Evolutionary conservation across 768 basidiomycete species (phyloP).

Genomic region (Podaxis rugospora): DNA sequence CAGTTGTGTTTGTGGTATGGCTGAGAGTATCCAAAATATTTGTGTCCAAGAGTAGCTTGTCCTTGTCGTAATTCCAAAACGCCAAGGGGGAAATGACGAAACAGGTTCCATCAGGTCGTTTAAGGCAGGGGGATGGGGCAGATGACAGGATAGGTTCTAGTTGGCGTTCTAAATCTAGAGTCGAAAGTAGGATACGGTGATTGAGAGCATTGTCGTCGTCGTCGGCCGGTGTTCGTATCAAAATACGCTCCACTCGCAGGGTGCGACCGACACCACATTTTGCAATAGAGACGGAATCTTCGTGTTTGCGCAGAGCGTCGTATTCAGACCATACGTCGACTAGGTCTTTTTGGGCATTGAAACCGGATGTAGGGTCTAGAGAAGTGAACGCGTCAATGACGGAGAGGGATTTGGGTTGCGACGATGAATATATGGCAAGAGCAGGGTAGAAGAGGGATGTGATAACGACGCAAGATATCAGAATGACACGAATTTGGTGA

Average conservation of each 20-base stretch:
- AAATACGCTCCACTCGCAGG: slow-evolving; percentile 71
- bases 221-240: slow-evolving; percentile 52
- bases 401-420: slow-evolving; percentile 59
- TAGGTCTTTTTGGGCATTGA: slow-evolving; percentile 58
- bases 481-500: slow-evolving; percentile 85
- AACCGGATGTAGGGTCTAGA: slow-evolving; percentile 46
- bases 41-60: slow-evolving; percentile 44
- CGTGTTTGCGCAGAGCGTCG: slow-evolving; percentile 55
- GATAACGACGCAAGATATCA: slow-evolving; percentile 84
- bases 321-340: slow-evolving; percentile 70
- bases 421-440: slow-evolving; percentile 75
- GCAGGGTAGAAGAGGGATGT: slow-evolving; percentile 91
- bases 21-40: slow-evolving; percentile 60
- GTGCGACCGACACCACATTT: slow-evolving; percentile 67
- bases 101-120: slow-evolving; percentile 48
- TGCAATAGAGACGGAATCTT: slow-evolving; percentile 68
- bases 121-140: slow-evolving; percentile 48
- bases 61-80: slow-evolving; percentile 69
- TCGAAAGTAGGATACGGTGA: slow-evolving; percentile 56
- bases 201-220: slow-evolving; percentile 50
- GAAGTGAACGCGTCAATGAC: slow-evolving; percentile 63
- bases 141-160: slow-evolving; percentile 36
- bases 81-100: slow-evolving; percentile 69
- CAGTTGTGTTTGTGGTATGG: slow-evolving; percentile 44
- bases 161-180: slow-evolving; percentile 61